A percentile compares a stretch with the other conserved stretches of the same genome.
Conservation (phyloP, 1,284 basidiomycete genomes). For the Fistulina hepatica region DNA sequence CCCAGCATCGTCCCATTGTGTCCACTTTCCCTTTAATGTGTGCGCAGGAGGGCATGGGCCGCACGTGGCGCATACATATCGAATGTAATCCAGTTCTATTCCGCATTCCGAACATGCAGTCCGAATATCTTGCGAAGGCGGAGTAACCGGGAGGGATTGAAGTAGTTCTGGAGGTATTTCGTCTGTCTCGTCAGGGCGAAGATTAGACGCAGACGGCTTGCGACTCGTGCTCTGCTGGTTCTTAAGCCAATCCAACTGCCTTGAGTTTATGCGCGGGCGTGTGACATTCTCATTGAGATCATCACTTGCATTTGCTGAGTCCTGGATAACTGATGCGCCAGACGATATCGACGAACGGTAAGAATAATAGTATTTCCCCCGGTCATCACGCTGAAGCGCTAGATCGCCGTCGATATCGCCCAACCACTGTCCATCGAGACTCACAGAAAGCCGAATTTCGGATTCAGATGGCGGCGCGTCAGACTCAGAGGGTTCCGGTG, state of each 20-base stretch:
- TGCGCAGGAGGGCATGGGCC: slow-evolving; percentile 45
- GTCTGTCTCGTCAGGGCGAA: slow-evolving; percentile 20
- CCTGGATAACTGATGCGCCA: slow-evolving; percentile 38
- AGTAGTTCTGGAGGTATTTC: slow-evolving; percentile 37
- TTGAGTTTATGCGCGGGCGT: slow-evolving; percentile 41
- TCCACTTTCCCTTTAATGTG: slow-evolving; percentile 30
- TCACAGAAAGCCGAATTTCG: slow-evolving; percentile 10
- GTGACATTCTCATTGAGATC: slow-evolving; percentile 47
- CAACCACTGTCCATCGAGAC: slow-evolving; percentile 21
- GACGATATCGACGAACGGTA: slow-evolving; percentile 37
- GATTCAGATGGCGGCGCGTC: slow-evolving; percentile 40
- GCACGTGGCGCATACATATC: slow-evolving; percentile 80
- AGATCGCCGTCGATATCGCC: slow-evolving; percentile 44
- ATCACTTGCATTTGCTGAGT: no score
- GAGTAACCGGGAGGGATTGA: slow-evolving; percentile 36
- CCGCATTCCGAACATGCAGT: slow-evolving; percentile 79
- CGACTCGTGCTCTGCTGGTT: slow-evolving; percentile 30
- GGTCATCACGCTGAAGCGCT: slow-evolving; percentile 49
- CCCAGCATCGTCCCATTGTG: no score
- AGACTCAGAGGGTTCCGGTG: slow-evolving; percentile 48
- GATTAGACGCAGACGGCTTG: slow-evolving; percentile 22
- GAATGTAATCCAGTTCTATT: slow-evolving; percentile 59
- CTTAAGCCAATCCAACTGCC: slow-evolving; percentile 51
- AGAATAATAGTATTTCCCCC: slow-evolving; percentile 66
- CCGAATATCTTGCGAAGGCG: slow-evolving; percentile 52